Evolutionary conservation across 331 rosid genomes (phyloP), one percentile per base, ranked within the genome.

Genomic region (Spiraea crenata): DNA sequence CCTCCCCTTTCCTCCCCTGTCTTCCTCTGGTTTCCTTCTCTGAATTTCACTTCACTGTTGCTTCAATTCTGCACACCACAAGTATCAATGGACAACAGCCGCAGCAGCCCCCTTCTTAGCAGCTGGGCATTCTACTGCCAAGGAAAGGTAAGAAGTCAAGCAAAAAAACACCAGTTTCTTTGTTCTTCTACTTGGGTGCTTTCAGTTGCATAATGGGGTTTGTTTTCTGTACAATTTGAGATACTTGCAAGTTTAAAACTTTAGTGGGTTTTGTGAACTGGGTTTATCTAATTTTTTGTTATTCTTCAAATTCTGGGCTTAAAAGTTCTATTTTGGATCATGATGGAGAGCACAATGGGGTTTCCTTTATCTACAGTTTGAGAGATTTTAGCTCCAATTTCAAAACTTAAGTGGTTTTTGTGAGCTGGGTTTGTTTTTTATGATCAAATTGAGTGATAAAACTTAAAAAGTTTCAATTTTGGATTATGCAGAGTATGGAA

Each of bases 401-500:
- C n/a, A 19, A 38, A 40, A 55, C 16, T 10, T 16, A 9, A 34
- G 16, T 58, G 47, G 47, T 7, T 42, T 6, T 42, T 6, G 9
- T 6, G 47, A 11, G 39, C 44, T 63, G 7, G 9, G 7, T 42
- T 8, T 49, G 42, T 69, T 58, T 10, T 6, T 48, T n/a, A 5
- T 60, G 50, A 57, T 54, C 39, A 35, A 71, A 25, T 67, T 83
- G 72, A 51, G 55, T 4, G 59, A 58, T 79, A 19, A 81, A 25
- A 25, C 31, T 25, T 25, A 25, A 25, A 13, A 25, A 40, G 57
- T 72, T 55, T 72, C 19, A 3, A 6, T n/a, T 61, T 55, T 64
- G 55, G 55, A 52, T 76, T 37, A 39, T 76, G 31, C 91, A 95
- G 96, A 81, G 82, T 65, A 81, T 86, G 87, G 99, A 95, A 70